Percentiles rank a stretch among this genome's conserved stretches.
phyloP scores from a whole-genome alignment of 2,329 filamentous ascomycete species.

The Cyphellophora europaea region DNA sequence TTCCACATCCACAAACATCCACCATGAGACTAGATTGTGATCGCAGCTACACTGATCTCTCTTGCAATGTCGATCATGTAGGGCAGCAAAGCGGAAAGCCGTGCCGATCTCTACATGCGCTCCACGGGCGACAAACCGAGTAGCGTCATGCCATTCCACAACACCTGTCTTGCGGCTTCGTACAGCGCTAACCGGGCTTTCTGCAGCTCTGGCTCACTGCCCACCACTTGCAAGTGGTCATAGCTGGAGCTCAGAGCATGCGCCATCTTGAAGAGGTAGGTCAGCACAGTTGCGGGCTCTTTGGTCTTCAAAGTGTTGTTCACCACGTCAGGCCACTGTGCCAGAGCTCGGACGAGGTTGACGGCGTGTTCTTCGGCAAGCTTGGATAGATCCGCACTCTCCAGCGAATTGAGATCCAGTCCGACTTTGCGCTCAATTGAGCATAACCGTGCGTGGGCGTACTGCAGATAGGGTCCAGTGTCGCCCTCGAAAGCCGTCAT shows the following conservation, averaged over 20 bases:
- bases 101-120: slow-evolving; percentile 33
- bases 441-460: slow-evolving; percentile 52
- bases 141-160: slow-evolving; percentile 57
- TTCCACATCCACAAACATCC: no score
- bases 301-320: slow-evolving; percentile 54
- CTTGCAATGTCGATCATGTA: no score
- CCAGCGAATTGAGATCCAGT: slow-evolving; percentile 37
- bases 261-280: slow-evolving; percentile 59
- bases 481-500: slow-evolving; percentile 60
- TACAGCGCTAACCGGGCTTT: slow-evolving; percentile 55
- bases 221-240: slow-evolving; percentile 53
- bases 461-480: slow-evolving; percentile 57
- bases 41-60: no score
- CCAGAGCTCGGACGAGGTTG: slow-evolving; percentile 51
- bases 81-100: no score
- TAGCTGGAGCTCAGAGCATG: slow-evolving; percentile 54
- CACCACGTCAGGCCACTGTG: slow-evolving; percentile 57
- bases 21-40: no score
- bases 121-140: slow-evolving; percentile 57
- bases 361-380: slow-evolving; percentile 53
- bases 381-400: slow-evolving; percentile 47
- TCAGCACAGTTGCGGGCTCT: slow-evolving; percentile 58
- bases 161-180: slow-evolving; percentile 51
- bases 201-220: slow-evolving; percentile 48
- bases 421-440: slow-evolving; percentile 50